These are phyloP conservation scores for Diaporthe caulivora DNA, from an alignment of 2,329 filamentous ascomycete species.

Conservation along the genomic window DNA sequence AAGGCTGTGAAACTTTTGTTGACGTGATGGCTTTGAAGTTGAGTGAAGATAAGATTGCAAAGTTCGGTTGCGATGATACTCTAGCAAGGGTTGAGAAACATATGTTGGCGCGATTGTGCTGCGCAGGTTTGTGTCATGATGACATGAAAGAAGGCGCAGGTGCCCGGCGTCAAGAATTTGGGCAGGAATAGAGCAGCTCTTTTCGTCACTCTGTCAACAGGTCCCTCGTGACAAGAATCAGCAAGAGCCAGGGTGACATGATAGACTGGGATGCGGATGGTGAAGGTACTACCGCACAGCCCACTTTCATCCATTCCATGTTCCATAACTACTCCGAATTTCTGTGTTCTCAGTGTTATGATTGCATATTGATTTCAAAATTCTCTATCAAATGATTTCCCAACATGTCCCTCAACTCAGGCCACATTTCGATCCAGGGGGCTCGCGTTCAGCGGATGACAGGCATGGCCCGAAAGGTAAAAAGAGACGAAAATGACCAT, in stretches of 20 bases:
- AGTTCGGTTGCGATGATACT: neutral
- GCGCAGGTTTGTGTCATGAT: neutral
- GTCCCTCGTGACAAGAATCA: too few relatives aligned
- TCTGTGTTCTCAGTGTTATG: neutral
- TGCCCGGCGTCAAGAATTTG: neutral
- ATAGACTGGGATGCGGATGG: too few relatives aligned
- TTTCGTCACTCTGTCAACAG: neutral
- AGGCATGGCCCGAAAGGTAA: neutral
- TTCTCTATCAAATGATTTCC: neutral
- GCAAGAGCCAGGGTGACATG: too few relatives aligned
- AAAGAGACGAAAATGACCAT: neutral
- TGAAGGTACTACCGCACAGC: too few relatives aligned
- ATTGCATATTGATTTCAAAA: neutral
- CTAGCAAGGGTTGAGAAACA: neutral
- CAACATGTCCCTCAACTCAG: neutral
- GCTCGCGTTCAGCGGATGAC: neutral
- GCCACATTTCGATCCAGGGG: neutral
- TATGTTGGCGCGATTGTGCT: neutral
- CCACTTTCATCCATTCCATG: too few relatives aligned
- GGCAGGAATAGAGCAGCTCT: neutral
- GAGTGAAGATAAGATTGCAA: too few relatives aligned
- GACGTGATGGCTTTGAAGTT: neutral
- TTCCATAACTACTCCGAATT: too few relatives aligned
- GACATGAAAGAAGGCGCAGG: neutral
- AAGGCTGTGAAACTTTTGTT: neutral